phyloP scores from a whole-genome alignment of 2,329 filamentous ascomycete species.

The Trichoderma sp. region DNA sequence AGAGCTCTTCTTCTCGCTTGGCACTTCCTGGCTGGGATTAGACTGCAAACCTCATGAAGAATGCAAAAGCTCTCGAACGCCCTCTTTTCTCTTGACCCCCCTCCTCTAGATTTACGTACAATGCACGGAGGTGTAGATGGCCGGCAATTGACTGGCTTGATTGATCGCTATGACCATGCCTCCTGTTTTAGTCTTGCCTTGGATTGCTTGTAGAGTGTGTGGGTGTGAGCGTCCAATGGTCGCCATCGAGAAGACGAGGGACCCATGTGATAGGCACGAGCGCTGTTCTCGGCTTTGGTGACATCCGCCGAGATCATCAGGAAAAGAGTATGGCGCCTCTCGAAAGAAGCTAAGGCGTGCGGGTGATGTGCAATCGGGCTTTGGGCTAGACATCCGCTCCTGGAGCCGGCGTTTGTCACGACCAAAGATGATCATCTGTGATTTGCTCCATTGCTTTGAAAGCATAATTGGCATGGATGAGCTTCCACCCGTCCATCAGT shows the following conservation, averaged over 20 bases:
- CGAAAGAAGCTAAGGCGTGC: neutral
- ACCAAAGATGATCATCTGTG: neutral
- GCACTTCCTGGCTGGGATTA: constrained; percentile 13
- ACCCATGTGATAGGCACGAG: neutral
- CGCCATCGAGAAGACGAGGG: neutral
- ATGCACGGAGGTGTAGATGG: neutral
- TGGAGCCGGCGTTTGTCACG: neutral
- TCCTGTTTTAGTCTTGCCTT: neutral
- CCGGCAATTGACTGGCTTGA: neutral
- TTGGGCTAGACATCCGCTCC: neutral
- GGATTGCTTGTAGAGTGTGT: neutral
- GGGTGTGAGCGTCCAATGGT: neutral
- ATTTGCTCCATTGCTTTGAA: neutral
- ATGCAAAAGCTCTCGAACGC: neutral
- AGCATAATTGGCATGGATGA: neutral
- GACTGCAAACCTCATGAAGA: neutral
- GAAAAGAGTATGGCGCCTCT: neutral
- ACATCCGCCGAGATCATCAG: neutral
- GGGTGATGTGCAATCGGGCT: neutral
- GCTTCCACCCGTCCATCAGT: neutral
- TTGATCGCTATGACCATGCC: neutral
- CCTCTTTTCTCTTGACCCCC: neutral
- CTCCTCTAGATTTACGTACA: neutral
- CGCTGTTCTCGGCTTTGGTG: neutral
- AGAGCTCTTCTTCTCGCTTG: constrained; percentile 6